Evolutionary conservation across 495 filamentous ascomycete species (phyloP).

Genomic region (Hamigera avellanea): DNA sequence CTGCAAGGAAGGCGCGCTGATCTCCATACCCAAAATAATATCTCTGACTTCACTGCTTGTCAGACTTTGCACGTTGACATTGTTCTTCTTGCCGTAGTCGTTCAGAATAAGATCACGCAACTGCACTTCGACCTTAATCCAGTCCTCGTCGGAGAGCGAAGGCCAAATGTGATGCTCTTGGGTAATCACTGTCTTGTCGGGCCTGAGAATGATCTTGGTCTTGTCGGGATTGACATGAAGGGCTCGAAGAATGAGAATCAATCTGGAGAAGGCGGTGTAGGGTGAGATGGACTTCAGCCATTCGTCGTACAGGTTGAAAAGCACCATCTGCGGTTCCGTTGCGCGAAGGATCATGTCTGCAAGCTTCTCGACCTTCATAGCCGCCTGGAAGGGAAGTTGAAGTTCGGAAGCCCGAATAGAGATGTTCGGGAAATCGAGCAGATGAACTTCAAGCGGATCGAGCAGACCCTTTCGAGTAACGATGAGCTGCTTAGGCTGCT

Average conservation of each 20-base stretch:
- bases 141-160: slow-evolving; percentile 85
- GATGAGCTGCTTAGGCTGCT: slow-evolving; percentile 98
- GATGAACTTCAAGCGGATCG: slow-evolving; percentile 93
- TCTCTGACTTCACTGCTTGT: slow-evolving; percentile 95
- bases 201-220: slow-evolving; percentile 93
- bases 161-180: slow-evolving; percentile 99
- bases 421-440: slow-evolving; percentile 98
- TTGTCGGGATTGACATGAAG: slow-evolving; percentile 97
- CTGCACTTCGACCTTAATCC: slow-evolving; percentile 98
- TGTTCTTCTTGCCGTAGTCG: slow-evolving; percentile 99
- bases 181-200: slow-evolving; percentile 96
- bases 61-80: slow-evolving; percentile 93
- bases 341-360: slow-evolving; percentile 98
- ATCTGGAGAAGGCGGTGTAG: slow-evolving; percentile 94
- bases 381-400: slow-evolving; percentile 97
- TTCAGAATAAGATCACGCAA: slow-evolving; percentile 93
- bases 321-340: slow-evolving; percentile 97
- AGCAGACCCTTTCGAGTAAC: slow-evolving; percentile 95
- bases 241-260: slow-evolving; percentile 90
- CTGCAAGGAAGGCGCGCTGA: slow-evolving; percentile 95
- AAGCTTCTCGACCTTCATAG: slow-evolving; percentile 99
- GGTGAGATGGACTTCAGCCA: slow-evolving; percentile 98
- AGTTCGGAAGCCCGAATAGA: slow-evolving; percentile 97
- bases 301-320: slow-evolving; percentile 98
- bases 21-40: slow-evolving; percentile 99